Evolutionary conservation across 2,329 filamentous ascomycete species (phyloP).

Genomic region (Pyrenochaeta sp.): DNA sequence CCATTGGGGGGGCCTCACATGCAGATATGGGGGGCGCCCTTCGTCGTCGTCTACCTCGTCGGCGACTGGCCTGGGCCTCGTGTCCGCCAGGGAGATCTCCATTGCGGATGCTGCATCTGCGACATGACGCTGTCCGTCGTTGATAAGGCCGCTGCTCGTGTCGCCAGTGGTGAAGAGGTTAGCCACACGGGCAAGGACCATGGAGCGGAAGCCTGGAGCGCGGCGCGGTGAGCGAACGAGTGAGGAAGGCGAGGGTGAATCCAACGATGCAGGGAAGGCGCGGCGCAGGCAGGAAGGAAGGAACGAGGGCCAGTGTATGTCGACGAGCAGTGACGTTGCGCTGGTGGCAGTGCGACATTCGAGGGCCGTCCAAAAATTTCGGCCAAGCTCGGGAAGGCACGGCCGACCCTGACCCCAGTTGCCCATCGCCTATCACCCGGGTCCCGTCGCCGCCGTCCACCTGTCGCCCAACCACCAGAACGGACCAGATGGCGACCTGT

Average conservation of each 20-base stretch:
- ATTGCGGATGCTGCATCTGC: constrained; percentile 30
- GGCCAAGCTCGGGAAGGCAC: constrained; percentile 36
- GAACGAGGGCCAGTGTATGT: no score
- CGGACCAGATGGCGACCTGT: constrained; percentile 3
- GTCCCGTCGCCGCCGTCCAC: constrained; percentile 25
- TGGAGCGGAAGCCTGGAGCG: constrained; percentile 44
- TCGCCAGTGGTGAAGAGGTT: constrained; percentile 53
- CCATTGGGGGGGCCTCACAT: constrained; percentile 46
- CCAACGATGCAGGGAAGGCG: constrained; percentile 8
- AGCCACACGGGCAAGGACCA: constrained; percentile 60
- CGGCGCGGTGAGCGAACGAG: constrained; percentile 13
- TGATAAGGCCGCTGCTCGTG: constrained; percentile 41
- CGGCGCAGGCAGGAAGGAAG: no score
- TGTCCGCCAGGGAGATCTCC: constrained; percentile 28
- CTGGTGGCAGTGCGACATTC: constrained; percentile 19
- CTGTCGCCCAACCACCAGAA: no score
- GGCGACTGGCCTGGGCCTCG: constrained; percentile 21
- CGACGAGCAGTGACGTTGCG: constrained; percentile 32
- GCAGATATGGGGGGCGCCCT: constrained; percentile 56
- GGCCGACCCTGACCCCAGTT: constrained; percentile 14
- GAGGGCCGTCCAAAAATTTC: constrained; percentile 40
- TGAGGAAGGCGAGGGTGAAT: constrained; percentile 5
- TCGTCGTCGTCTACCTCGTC: constrained; percentile 50
- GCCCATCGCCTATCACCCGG: constrained; percentile 21
- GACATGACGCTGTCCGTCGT: constrained; percentile 45